Evolutionary conservation across 306 rosid genomes (phyloP).

Genomic region (Dalbergia oliveri): DNA sequence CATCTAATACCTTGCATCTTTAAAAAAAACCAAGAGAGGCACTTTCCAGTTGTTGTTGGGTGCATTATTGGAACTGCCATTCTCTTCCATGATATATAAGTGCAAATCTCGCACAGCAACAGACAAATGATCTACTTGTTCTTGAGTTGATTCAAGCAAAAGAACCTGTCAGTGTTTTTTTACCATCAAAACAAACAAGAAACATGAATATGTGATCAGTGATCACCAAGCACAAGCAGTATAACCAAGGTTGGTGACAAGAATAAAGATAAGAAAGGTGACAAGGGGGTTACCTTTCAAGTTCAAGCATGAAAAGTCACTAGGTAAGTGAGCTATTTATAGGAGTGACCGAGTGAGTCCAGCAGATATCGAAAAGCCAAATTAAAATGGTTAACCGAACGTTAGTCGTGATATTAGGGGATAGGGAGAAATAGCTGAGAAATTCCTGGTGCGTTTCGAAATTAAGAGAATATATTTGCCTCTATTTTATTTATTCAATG

Average conservation of each 20-base stretch:
- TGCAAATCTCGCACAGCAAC: neutral
- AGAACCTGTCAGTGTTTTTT: neutral
- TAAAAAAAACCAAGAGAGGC: conserved; percentile 87
- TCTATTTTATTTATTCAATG: no score
- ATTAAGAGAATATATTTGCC: no score
- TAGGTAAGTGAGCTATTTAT: conserved; percentile 29
- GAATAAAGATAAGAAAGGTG: neutral
- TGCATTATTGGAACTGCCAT: conserved; percentile 41
- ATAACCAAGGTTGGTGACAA: no score
- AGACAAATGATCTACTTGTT: neutral
- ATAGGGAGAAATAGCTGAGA: no score
- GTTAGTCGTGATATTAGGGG: no score
- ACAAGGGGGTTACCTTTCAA: neutral
- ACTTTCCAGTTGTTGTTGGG: conserved; percentile 59
- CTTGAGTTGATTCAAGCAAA: conserved; percentile 3
- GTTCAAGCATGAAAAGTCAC: conserved; percentile 26
- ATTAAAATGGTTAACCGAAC: neutral
- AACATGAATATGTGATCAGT: neutral
- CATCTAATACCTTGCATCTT: conserved; percentile 74
- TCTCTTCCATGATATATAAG: conserved; percentile 54
- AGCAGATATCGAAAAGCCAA: conserved; percentile 13
- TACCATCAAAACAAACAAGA: no score
- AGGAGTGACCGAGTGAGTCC: neutral
- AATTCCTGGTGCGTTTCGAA: no score
- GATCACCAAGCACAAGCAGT: no score